Conservation (phyloP, 2,329 filamentous ascomycete species). For the Aureobasidium zeae region DNA sequence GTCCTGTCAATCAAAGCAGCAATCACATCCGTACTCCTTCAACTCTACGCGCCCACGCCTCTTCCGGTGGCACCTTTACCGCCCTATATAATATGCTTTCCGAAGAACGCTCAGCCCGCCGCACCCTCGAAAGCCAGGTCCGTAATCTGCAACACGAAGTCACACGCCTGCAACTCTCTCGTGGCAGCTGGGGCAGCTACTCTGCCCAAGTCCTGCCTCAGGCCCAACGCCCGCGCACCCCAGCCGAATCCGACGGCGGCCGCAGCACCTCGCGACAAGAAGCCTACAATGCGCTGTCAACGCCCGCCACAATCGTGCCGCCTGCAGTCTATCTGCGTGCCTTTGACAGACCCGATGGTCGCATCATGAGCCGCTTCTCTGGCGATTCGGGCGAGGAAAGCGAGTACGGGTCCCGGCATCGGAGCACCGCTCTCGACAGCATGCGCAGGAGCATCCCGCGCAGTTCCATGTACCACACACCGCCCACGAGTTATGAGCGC, state of each 20-base stretch:
- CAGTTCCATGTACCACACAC: conserved; percentile 1
- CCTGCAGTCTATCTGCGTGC: conserved; percentile 1
- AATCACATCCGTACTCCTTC: neutral
- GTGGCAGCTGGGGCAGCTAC: conserved; percentile 13
- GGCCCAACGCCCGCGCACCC: neutral
- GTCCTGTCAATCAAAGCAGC: conserved; percentile 3
- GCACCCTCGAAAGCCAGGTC: conserved; percentile 25
- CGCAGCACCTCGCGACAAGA: conserved; percentile 9
- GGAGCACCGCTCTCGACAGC: neutral
- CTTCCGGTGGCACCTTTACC: conserved; percentile 23
- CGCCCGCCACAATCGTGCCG: conserved; percentile 12
- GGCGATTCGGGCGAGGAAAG: conserved; percentile 19
- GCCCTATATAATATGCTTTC: conserved; percentile 32
- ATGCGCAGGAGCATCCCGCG: conserved; percentile 6
- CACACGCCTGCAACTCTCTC: conserved; percentile 11
- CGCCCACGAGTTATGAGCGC: neutral
- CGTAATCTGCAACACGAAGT: conserved; percentile 21
- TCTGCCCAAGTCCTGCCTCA: conserved; percentile 17
- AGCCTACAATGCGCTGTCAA: conserved; percentile 15
- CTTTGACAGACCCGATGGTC: conserved; percentile 15
- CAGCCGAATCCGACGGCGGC: conserved; percentile 7
- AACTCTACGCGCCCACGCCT: conserved; percentile 1
- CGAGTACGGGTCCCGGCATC: conserved; percentile 7
- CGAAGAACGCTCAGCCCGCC: conserved; percentile 29
- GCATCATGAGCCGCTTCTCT: conserved; percentile 22